Evolutionary conservation across 2,329 filamentous ascomycete species (phyloP).

Genomic region (Aspergillus sp.): DNA sequence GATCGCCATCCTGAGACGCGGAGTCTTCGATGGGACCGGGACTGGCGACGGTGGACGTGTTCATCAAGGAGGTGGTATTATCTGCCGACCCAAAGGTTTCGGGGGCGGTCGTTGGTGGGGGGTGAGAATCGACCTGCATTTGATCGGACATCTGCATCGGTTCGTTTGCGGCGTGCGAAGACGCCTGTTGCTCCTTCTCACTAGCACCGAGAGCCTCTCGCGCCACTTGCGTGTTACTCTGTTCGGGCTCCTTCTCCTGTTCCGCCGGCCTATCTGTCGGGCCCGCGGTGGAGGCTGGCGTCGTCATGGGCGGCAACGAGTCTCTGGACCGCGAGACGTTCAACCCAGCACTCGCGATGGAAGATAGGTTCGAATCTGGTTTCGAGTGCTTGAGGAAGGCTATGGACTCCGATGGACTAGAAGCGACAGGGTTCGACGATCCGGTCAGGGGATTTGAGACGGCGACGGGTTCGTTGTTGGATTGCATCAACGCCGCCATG

Average conservation of each 20-base stretch:
- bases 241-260: slow-evolving; percentile 31
- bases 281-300: slow-evolving; percentile 58
- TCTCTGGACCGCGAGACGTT: slow-evolving; percentile 39
- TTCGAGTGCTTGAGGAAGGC: slow-evolving; percentile 36
- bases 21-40: slow-evolving; percentile 47
- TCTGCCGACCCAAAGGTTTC: slow-evolving; percentile 52
- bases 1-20: slow-evolving; percentile 41
- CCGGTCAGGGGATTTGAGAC: slow-evolving; percentile 35
- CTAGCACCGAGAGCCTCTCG: slow-evolving; percentile 39
- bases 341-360: slow-evolving; percentile 42
- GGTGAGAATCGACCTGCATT: slow-evolving; percentile 48
- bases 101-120: slow-evolving; percentile 50
- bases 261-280: slow-evolving; percentile 28
- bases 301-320: slow-evolving; percentile 38
- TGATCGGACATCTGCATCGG: slow-evolving; percentile 50
- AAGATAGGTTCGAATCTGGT: slow-evolving; percentile 36
- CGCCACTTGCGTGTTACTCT: slow-evolving; percentile 40
- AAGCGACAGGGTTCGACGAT: slow-evolving; percentile 26
- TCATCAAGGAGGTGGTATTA: slow-evolving; percentile 50
- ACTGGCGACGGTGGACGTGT: slow-evolving; percentile 48
- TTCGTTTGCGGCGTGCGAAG: slow-evolving; percentile 43
- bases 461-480: slow-evolving; percentile 39
- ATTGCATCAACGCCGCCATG: slow-evolving; percentile 45
- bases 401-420: slow-evolving; percentile 29
- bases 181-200: slow-evolving; percentile 23